phyloP scores from a whole-genome alignment of 345 rosid species.

The Eucalyptus erythrocorys region DNA sequence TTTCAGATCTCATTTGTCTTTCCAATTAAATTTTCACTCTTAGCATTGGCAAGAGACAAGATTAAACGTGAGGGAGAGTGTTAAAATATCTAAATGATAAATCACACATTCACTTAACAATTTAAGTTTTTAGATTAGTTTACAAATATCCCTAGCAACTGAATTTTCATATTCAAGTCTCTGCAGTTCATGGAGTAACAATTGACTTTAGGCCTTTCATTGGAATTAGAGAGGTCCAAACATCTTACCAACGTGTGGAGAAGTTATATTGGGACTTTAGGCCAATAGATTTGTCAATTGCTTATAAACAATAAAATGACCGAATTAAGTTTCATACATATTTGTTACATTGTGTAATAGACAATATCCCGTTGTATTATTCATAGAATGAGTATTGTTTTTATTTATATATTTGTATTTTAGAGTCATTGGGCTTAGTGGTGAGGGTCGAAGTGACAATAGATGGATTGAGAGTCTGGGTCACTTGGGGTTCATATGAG shows the following conservation, averaged over 20 bases:
- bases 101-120: too few species aligned
- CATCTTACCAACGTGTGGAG: background rate
- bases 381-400: background rate
- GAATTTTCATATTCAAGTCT: background rate
- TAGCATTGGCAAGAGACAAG: rapidly evolving
- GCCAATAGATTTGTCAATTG: background rate
- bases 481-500: background rate
- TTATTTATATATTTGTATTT: background rate
- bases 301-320: background rate
- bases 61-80: too few species aligned
- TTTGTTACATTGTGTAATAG: background rate
- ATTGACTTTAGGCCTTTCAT: background rate
- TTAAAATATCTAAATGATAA: too few species aligned
- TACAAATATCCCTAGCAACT: background rate
- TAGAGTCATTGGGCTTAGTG: background rate
- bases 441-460: background rate
- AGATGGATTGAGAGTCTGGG: background rate
- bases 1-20: too few species aligned
- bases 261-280: background rate
- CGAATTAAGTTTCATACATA: background rate
- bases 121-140: too few species aligned
- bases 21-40: rapidly evolving
- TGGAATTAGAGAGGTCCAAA: background rate
- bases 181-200: background rate
- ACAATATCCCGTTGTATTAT: background rate